phyloP scores from a whole-genome alignment of 2,329 filamentous ascomycete genomes.

The Aspergillus awamori region DNA sequence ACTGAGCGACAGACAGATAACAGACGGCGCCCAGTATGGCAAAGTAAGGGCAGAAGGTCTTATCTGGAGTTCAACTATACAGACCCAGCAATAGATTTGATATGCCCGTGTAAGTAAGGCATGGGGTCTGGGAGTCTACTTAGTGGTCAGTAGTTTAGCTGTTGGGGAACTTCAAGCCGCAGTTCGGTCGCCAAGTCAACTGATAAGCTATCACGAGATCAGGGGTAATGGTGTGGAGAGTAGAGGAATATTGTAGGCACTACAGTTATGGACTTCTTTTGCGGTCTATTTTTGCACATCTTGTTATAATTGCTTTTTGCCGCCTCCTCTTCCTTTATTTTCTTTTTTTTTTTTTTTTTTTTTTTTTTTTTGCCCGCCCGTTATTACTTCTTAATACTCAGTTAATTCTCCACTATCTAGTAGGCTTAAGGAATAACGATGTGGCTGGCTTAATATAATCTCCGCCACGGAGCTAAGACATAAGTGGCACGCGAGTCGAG shows the following conservation, averaged over 20 bases:
- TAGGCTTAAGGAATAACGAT: not conserved
- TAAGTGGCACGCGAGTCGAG: not conserved
- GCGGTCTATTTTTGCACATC: not conserved
- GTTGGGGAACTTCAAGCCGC: not conserved
- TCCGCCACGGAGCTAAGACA: not conserved
- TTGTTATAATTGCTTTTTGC: not conserved
- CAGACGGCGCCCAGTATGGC: not conserved
- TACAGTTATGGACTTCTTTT: not conserved
- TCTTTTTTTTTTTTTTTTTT: not conserved
- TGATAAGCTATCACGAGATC: conserved; percentile 12
- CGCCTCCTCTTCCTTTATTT: not conserved
- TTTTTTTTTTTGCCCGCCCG: not conserved
- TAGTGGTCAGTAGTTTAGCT: not conserved
- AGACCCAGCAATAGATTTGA: not conserved
- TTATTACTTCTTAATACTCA: not conserved
- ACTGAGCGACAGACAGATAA: not conserved
- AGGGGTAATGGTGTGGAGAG: not conserved
- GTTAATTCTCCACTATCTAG: not conserved
- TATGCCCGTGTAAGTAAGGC: too few species aligned
- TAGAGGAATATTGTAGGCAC: not conserved
- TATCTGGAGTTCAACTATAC: not conserved
- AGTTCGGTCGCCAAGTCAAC: conserved; percentile 14
- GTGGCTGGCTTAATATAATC: not conserved
- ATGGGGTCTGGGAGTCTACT: too few species aligned
- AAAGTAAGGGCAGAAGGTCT: not conserved